Percentiles rank a stretch among this genome's conserved stretches.
Conservation (phyloP, 768 basidiomycete genomes). For the Collybia nuda region DNA sequence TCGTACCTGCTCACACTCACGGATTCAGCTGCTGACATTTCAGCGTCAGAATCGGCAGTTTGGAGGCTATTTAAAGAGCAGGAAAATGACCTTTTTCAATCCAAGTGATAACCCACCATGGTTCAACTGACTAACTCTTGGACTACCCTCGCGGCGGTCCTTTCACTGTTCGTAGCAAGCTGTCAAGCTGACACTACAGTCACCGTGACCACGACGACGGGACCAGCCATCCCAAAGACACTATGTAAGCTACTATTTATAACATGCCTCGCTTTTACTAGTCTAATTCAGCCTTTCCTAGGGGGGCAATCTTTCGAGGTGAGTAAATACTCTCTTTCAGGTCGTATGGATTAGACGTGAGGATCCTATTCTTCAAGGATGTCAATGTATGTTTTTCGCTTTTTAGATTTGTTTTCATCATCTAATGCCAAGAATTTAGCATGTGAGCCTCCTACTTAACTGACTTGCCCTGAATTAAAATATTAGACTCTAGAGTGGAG, state of each 20-base stretch:
- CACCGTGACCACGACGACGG: slow-evolving; percentile 34
- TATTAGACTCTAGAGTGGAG: slow-evolving; percentile 47
- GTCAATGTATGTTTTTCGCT: slow-evolving; percentile 49
- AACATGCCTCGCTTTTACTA: neutral
- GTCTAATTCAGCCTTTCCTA: slow-evolving; percentile 13
- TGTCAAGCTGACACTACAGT: too few species aligned
- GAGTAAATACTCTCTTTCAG: slow-evolving; percentile 4
- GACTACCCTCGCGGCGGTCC: too few species aligned
- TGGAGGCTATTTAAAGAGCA: too few species aligned
- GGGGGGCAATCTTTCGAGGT: slow-evolving; percentile 66
- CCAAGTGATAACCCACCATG: too few species aligned
- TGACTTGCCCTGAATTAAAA: neutral
- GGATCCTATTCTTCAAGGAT: slow-evolving; percentile 35
- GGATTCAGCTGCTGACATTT: too few species aligned
- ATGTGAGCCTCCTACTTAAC: slow-evolving; percentile 24
- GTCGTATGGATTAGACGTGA: neutral
- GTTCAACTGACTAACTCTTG: too few species aligned
- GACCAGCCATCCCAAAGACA: slow-evolving; percentile 51
- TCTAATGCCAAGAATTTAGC: slow-evolving; percentile 18
- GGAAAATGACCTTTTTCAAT: too few species aligned
- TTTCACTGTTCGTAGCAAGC: too few species aligned
- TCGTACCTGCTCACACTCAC: too few species aligned
- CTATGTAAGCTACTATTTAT: slow-evolving; percentile 43
- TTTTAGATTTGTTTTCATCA: neutral
- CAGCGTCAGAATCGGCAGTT: too few species aligned